Conservation (phyloP, 2,329 filamentous ascomycete genomes). For the Penicillium paneum region DNA sequence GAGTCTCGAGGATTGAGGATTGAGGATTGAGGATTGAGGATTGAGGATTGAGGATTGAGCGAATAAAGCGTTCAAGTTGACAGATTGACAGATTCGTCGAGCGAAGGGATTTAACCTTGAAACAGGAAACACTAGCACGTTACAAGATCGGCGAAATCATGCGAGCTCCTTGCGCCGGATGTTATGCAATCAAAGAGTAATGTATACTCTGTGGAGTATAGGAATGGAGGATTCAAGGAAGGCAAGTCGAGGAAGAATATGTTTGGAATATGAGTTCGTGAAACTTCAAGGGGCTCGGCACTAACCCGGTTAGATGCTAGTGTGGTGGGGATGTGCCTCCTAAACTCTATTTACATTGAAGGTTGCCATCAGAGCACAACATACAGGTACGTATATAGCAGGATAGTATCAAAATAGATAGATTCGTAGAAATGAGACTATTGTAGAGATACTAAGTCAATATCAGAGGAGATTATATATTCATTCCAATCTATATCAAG, state of each 20-base stretch:
- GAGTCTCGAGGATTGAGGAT: not conserved
- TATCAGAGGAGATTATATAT: not conserved
- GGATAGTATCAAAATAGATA: not conserved
- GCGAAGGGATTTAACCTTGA: not conserved
- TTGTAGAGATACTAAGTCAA: not conserved
- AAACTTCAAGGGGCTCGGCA: slow-evolving; percentile 3
- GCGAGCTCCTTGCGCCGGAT: slow-evolving; percentile 5
- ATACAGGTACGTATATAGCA: too few relatives aligned
- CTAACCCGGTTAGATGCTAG: not conserved
- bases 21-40: too few relatives aligned
- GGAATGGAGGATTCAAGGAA: not conserved
- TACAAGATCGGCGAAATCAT: slow-evolving; percentile 3
- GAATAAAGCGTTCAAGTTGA: not conserved
- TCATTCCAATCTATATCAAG: not conserved
- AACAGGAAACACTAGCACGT: not conserved
- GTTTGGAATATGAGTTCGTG: not conserved
- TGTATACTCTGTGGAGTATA: too few relatives aligned
- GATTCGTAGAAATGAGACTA: not conserved
- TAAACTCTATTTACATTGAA: not conserved
- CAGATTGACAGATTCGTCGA: not conserved
- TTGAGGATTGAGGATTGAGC: too few relatives aligned
- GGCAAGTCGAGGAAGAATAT: not conserved
- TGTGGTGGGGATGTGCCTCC: not conserved
- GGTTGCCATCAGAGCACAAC: not conserved
- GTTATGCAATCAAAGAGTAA: not conserved